Evolutionary conservation across 768 basidiomycete genomes (phyloP), one percentile per base, ranked within the genome.

Genomic region (Chlorophyllum brunneum): DNA sequence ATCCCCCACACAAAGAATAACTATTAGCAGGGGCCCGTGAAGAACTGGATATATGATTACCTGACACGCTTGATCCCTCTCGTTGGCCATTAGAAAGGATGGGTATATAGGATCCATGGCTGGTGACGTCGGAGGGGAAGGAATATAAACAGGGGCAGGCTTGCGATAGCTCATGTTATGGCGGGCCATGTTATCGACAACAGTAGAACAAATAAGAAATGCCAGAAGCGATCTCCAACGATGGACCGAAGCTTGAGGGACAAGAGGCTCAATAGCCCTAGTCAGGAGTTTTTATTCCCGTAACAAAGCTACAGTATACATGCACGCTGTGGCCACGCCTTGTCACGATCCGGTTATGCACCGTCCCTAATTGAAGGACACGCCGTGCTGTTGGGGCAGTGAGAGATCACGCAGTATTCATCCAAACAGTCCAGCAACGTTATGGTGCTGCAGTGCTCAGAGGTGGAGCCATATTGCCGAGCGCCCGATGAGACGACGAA

Each of bases 131-230:
- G 82, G 79, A 4, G 85, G 81, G 10, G 85, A 84, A 29, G 85
- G 85, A 38, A 85, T 72, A 66, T 80, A 86, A 47, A 68, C 67
- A 2, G 86, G 86, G 34, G 79, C 85, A 27, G 86, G 86, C 63
- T 88, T 88, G 48, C 86, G 75, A 64, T 85, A 82, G 64, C 80
- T 84, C 78, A 79, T 80, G 59, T 66, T 65, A 40, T 70, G 70
- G 49, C 63, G 67, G 11, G 34, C 15, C 69, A 74, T 67, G 44
- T 46, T 51, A n/a, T 24, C n/a, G 9, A 27, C 9, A 9, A 18
- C 26, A 5, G 9, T n/a, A 26, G 38, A 16, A 22, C 27, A 5
- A 13, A 18, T 24, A n/a, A 45, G 36, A 36, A 42, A 48, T 51
- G 27, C 40, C 24, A 44, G 48, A 51, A 52, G 31, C 27, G 49